Conservation (phyloP, 352 stramenopile genomes). For the Globisporangium barbulae region DNA sequence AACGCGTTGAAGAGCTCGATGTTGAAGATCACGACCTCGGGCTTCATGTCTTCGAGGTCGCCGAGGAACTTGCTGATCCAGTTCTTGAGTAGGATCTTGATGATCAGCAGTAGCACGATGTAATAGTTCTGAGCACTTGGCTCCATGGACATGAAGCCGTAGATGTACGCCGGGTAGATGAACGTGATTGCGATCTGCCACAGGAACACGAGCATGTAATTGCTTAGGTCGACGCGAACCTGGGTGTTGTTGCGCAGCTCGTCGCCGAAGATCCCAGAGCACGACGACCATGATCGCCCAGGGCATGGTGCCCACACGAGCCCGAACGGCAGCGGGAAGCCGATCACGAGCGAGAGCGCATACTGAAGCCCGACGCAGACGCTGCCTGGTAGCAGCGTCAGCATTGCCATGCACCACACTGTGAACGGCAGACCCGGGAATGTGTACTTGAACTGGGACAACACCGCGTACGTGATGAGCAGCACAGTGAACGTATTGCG, state of each 20-base stretch:
- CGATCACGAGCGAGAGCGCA: constrained; percentile 21
- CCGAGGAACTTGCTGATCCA: constrained; percentile 20
- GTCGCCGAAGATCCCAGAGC: constrained; percentile 23
- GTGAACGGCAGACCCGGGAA: no score
- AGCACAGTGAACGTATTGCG: no score
- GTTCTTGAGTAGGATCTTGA: constrained; percentile 46
- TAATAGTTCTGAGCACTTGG: constrained; percentile 24
- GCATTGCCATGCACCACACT: no score
- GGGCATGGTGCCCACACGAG: constrained; percentile 19
- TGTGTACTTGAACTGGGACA: no score
- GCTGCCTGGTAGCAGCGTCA: no score
- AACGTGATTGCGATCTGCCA: constrained; percentile 33
- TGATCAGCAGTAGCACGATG: constrained; percentile 28
- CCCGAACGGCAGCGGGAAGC: constrained; percentile 43
- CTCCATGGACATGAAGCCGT: constrained; percentile 26
- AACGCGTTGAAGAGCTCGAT: constrained; percentile 27
- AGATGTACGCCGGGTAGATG: constrained; percentile 44
- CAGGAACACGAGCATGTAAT: constrained; percentile 28
- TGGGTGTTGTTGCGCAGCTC: constrained; percentile 19
- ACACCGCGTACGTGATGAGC: no score
- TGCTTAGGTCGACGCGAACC: constrained; percentile 18
- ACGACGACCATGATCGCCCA: constrained; percentile 12
- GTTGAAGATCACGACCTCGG: constrained; percentile 25
- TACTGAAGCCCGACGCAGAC: constrained; percentile 20
- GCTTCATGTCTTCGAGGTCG: constrained; percentile 21